phyloP scores from a whole-genome alignment of 2,329 filamentous ascomycete species.

The Aspergillus viridinutans region DNA sequence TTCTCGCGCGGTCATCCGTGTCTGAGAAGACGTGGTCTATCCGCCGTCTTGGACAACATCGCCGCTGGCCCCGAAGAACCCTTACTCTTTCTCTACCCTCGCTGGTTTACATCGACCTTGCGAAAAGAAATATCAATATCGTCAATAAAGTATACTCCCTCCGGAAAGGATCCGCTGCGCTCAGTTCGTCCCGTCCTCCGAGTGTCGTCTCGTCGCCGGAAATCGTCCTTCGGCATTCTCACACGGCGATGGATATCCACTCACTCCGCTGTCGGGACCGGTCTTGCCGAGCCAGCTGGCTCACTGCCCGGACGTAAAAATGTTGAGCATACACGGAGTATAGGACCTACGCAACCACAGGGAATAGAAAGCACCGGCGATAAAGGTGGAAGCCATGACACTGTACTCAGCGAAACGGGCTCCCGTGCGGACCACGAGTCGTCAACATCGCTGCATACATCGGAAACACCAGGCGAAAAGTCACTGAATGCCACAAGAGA shows the following conservation, averaged over 20 bases:
- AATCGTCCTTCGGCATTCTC: constrained; percentile 6
- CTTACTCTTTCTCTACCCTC: constrained; percentile 45
- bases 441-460: not conserved
- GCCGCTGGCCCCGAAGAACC: constrained; percentile 39
- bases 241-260: constrained; percentile 24
- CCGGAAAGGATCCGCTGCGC: not conserved
- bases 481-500: not conserved
- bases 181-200: not conserved
- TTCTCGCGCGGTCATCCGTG: constrained; percentile 40
- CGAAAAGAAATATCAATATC: constrained; percentile 18
- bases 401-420: not conserved
- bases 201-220: constrained; percentile 5
- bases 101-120: constrained; percentile 32
- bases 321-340: not conserved
- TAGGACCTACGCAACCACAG: not conserved
- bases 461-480: not conserved
- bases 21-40: constrained; percentile 37
- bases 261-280: not conserved
- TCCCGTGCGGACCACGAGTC: not conserved
- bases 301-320: not conserved
- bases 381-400: not conserved
- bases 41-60: constrained; percentile 33
- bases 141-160: constrained; percentile 8
- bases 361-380: not conserved
- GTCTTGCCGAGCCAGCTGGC: not conserved